Evolutionary conservation across 2,329 filamentous ascomycete species (phyloP).

Genomic region (Colletotrichum nymphaeae): DNA sequence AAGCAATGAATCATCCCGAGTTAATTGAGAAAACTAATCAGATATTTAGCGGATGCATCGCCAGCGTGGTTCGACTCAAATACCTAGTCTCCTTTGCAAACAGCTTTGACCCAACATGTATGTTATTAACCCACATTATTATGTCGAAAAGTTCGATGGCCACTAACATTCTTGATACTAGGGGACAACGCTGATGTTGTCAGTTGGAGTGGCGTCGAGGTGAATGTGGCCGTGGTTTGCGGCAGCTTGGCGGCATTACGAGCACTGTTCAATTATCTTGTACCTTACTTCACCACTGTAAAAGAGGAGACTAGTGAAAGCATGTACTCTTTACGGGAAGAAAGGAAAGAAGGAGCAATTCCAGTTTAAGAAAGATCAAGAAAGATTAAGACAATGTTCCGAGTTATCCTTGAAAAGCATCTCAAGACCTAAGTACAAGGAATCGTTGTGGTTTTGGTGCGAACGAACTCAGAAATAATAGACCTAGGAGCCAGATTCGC

Average conservation of each 20-base stretch:
- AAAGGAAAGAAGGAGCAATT: too few species aligned
- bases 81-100: conserved; percentile 33
- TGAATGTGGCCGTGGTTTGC: conserved; percentile 51
- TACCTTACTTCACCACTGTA: too few species aligned
- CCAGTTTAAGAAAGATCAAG: too few species aligned
- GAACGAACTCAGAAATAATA: too few species aligned
- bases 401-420: too few species aligned
- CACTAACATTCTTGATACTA: background rate
- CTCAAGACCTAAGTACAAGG: too few species aligned
- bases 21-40: background rate
- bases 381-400: too few species aligned
- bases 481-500: too few species aligned
- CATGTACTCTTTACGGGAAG: too few species aligned
- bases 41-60: conserved; percentile 30
- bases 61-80: conserved; percentile 37
- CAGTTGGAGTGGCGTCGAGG: conserved; percentile 46
- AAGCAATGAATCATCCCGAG: rapidly evolving
- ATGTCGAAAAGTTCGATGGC: too few species aligned
- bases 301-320: too few species aligned
- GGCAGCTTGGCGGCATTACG: conserved; percentile 55
- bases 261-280: conserved; percentile 42
- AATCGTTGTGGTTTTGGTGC: too few species aligned
- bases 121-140: background rate
- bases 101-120: conserved; percentile 27
- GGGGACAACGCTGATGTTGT: conserved; percentile 44